Evolutionary conservation across 1,284 basidiomycete species (phyloP).

Genomic region (Wallemia hederae): DNA sequence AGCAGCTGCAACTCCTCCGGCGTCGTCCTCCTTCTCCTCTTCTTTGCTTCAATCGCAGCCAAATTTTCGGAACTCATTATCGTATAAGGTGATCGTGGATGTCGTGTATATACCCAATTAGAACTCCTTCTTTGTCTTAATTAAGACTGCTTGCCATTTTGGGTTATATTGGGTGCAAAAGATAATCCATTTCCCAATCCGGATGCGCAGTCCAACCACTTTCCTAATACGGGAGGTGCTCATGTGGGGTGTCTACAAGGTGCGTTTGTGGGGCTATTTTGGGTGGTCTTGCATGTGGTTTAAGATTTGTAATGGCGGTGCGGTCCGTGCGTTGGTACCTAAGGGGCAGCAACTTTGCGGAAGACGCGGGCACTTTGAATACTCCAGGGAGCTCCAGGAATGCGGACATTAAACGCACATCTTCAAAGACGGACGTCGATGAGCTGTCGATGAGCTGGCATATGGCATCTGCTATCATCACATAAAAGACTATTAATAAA

Average conservation of each 20-base stretch:
- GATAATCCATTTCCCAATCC: not conserved
- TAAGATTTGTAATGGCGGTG: no score
- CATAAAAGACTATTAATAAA: no score
- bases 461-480: no score
- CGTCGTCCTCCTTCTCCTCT: conserved; percentile 8
- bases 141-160: not conserved
- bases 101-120: not conserved
- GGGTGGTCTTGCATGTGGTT: no score
- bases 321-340: no score
- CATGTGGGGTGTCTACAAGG: not conserved
- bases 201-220: not conserved
- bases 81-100: not conserved
- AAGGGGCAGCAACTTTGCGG: not conserved
- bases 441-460: no score
- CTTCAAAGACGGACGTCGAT: no score
- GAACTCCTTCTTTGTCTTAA: not conserved
- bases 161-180: not conserved
- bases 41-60: not conserved
- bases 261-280: no score
- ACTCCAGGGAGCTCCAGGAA: no score
- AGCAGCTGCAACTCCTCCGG: conserved; percentile 11
- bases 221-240: not conserved
- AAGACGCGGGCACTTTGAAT: no score
- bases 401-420: no score
- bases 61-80: not conserved